These are phyloP conservation scores for Nemania sp. DNA, from an alignment of 2,329 filamentous ascomycete genomes.

Conservation along the genomic window DNA sequence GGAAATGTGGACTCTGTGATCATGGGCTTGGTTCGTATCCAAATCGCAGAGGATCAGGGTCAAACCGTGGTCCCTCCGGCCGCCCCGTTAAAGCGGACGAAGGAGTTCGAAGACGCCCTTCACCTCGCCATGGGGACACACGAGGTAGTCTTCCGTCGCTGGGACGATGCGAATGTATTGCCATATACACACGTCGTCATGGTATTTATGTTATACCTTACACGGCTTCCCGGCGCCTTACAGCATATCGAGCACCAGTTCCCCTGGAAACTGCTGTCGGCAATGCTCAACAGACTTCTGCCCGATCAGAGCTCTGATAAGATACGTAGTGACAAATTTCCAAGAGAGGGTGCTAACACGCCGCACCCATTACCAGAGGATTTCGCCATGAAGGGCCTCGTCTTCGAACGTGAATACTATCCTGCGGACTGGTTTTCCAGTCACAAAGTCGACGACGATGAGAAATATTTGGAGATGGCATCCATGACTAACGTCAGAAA, in stretches of 20 bases:
- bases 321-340: constrained; percentile 61
- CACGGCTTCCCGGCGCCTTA: constrained; percentile 57
- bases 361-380: constrained; percentile 75
- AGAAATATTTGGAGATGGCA: constrained; percentile 71
- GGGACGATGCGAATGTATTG: constrained; percentile 69
- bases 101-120: constrained; percentile 43
- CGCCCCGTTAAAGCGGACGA: constrained; percentile 30
- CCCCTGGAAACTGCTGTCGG: constrained; percentile 65
- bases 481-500: constrained; percentile 69
- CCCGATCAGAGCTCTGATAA: constrained; percentile 48
- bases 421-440: constrained; percentile 69
- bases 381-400: constrained; percentile 72
- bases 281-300: constrained; percentile 56
- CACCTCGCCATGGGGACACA: constrained; percentile 46
- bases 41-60: constrained; percentile 47
- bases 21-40: constrained; percentile 54
- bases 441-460: constrained; percentile 73
- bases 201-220: constrained; percentile 66
- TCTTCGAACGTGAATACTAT: constrained; percentile 70
- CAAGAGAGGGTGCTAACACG: constrained; percentile 57
- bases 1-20: constrained; percentile 63
- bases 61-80: constrained; percentile 42
- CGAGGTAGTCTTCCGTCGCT: constrained; percentile 60
- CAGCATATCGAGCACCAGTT: constrained; percentile 57
- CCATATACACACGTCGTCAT: constrained; percentile 73